Evolutionary conservation across 2,329 filamentous ascomycete genomes (phyloP).

Genomic region (Cucurbitaria berberidis): DNA sequence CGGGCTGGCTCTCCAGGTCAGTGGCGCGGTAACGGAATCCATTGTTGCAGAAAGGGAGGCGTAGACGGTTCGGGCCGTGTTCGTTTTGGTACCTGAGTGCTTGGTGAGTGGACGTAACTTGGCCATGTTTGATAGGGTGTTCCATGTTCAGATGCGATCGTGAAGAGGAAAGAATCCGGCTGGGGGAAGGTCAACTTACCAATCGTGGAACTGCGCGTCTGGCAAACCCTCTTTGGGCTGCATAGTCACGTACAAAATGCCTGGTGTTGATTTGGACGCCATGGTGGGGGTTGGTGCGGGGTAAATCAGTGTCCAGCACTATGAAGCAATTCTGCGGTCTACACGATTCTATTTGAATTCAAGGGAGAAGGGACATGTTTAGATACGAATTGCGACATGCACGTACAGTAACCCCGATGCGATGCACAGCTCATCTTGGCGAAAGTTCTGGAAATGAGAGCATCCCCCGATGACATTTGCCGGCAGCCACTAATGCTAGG

Average conservation of each 20-base stretch:
- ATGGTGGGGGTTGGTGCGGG: slow-evolving; percentile 35
- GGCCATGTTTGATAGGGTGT: neutral
- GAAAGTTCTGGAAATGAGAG: slow-evolving; percentile 11
- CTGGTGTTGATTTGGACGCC: slow-evolving; percentile 57
- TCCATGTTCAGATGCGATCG: slow-evolving; percentile 42
- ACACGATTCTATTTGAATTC: neutral
- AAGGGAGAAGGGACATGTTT: neutral
- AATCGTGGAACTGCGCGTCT: slow-evolving; percentile 76
- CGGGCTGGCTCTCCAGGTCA: slow-evolving; percentile 55
- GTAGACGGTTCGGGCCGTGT: slow-evolving; percentile 81
- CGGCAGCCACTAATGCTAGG: slow-evolving; percentile 28
- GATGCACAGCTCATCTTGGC: neutral
- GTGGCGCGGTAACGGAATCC: slow-evolving; percentile 78
- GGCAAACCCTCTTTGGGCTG: slow-evolving; percentile 72
- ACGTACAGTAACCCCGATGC: neutral
- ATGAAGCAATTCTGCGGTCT: neutral
- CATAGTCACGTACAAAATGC: slow-evolving; percentile 87
- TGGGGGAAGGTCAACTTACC: slow-evolving; percentile 38
- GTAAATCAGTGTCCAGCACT: slow-evolving; percentile 1
- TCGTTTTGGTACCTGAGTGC: slow-evolving; percentile 76
- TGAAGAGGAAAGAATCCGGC: slow-evolving; percentile 26
- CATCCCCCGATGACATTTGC: slow-evolving; percentile 44
- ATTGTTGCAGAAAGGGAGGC: slow-evolving; percentile 74
- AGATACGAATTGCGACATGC: neutral
- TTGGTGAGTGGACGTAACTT: neutral